A percentile compares a stretch with the other conserved stretches of the same genome.
Conservation (phyloP, 768 basidiomycete genomes). For the Cyclocybe cylindracea region DNA sequence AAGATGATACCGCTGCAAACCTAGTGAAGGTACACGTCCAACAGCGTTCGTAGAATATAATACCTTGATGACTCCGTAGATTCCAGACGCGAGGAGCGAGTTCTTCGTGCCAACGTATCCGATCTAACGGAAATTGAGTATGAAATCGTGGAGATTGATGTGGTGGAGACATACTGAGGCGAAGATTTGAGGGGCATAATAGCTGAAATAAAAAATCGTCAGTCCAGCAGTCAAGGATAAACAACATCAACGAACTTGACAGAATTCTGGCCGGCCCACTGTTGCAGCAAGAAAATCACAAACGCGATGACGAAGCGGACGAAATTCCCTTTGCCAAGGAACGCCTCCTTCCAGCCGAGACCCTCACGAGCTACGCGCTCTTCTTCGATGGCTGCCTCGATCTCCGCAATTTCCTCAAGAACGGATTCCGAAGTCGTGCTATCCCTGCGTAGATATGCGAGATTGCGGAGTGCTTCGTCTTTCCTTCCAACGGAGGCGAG, state of each 20-base stretch:
- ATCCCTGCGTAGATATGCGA: conserved; percentile 64
- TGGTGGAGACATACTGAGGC: conserved; percentile 43
- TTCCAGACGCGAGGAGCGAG: conserved; percentile 73
- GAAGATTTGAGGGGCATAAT: conserved; percentile 79
- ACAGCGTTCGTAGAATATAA: neutral
- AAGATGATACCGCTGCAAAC: too few species aligned
- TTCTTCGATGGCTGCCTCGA: conserved; percentile 76
- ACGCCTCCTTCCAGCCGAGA: conserved; percentile 68
- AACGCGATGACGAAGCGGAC: conserved; percentile 84
- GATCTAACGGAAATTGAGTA: conserved; percentile 39
- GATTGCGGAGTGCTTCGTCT: conserved; percentile 55
- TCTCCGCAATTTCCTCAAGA: conserved; percentile 72
- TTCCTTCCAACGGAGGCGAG: conserved; percentile 62
- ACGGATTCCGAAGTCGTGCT: conserved; percentile 41
- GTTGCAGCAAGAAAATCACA: conserved; percentile 76
- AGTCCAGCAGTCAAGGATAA: neutral
- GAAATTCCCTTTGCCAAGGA: conserved; percentile 81
- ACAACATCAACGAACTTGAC: conserved; percentile 43
- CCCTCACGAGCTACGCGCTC: conserved; percentile 66
- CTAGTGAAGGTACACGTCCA: too few species aligned
- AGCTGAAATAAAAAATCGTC: conserved; percentile 29
- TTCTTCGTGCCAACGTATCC: conserved; percentile 61
- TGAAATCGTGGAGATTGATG: too few species aligned
- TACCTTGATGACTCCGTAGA: conserved; percentile 44
- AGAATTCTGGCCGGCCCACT: conserved; percentile 85